These are phyloP conservation scores for Russula virescens DNA, from an alignment of 768 basidiomycete species.

Conservation along the genomic window DNA sequence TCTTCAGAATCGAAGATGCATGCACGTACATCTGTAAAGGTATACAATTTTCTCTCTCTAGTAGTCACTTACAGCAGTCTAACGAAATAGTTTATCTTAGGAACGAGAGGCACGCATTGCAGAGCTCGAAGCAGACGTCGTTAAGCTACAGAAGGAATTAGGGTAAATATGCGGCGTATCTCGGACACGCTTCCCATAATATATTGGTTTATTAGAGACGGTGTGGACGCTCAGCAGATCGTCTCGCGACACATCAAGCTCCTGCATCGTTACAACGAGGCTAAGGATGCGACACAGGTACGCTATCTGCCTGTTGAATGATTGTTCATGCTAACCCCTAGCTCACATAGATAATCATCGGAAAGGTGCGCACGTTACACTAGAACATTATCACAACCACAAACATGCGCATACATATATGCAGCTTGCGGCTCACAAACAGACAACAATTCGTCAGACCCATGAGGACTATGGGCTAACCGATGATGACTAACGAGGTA, in stretches of 20 bases:
- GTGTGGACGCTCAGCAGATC: constrained; percentile 47
- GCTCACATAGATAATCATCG: constrained; percentile 59
- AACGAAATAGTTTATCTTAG: background rate
- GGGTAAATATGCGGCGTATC: background rate
- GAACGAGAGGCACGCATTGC: constrained; percentile 16
- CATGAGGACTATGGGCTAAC: constrained; percentile 66
- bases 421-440: constrained; percentile 66
- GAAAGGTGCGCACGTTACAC: constrained; percentile 44
- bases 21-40: constrained; percentile 20
- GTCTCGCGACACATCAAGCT: constrained; percentile 61
- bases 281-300: constrained; percentile 76
- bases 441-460: constrained; percentile 66
- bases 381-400: background rate
- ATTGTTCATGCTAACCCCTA: background rate
- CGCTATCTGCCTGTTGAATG: background rate
- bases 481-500: constrained; percentile 42
- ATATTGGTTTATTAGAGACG: constrained; percentile 26
- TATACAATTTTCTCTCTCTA: background rate
- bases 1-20: constrained; percentile 9
- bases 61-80: background rate
- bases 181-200: background rate
- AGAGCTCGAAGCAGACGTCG: constrained; percentile 19
- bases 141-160: constrained; percentile 16
- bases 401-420: constrained; percentile 17
- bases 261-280: constrained; percentile 69